These are phyloP conservation scores for Deuterostichococcus epilithicus DNA, from an alignment of 139 green algal species.

Conservation along the genomic window DNA sequence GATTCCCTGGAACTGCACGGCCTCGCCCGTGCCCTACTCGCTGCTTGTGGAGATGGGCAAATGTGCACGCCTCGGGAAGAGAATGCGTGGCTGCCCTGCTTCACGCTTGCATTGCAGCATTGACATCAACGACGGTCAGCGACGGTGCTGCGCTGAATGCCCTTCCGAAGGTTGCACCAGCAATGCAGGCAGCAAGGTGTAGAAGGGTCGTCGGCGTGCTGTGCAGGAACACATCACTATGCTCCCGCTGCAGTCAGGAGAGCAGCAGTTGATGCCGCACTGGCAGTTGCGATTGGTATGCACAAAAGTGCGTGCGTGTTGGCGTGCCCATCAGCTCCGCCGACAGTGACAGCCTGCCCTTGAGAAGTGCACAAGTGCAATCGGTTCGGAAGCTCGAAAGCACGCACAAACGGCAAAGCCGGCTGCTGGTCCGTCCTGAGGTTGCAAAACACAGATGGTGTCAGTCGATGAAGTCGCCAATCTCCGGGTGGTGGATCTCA, in stretches of 20 bases:
- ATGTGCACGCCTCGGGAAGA: no score
- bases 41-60: no score
- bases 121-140: no score
- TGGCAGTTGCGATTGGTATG: neutral
- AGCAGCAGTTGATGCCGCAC: no score
- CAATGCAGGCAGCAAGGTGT: neutral
- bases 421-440: neutral
- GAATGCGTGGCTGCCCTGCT: no score
- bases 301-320: neutral
- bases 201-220: neutral
- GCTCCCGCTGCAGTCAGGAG: neutral
- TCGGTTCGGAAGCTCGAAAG: neutral
- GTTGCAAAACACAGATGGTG: neutral
- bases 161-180: neutral
- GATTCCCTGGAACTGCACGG: no score
- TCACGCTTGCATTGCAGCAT: no score
- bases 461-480: slow-evolving; percentile 8
- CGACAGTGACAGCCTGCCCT: neutral
- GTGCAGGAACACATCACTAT: no score
- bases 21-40: no score
- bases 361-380: neutral
- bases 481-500: slow-evolving; percentile 33
- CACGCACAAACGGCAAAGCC: neutral
- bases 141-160: neutral
- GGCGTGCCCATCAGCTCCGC: neutral